A percentile compares a stretch with the other conserved stretches of the same genome.
These are phyloP conservation scores for Staphylotrichum tortipilum DNA, from an alignment of 495 filamentous ascomycete genomes.

Conservation along the genomic window DNA sequence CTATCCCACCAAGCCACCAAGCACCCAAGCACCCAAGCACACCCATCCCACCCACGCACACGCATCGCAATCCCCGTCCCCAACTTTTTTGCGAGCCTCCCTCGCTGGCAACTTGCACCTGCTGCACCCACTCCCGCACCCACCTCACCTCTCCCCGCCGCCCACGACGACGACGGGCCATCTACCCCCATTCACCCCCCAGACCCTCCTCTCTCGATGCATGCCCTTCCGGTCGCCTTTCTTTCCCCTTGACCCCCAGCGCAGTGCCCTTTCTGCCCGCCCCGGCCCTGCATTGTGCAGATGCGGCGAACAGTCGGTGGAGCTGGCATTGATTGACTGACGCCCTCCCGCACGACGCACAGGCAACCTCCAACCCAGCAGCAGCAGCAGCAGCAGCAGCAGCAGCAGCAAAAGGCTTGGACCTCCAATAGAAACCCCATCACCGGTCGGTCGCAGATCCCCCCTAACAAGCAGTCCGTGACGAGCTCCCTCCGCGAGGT, in stretches of 20 bases:
- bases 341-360: no score
- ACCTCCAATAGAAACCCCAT: slow-evolving; percentile 31
- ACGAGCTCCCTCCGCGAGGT: slow-evolving; percentile 30
- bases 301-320: neutral
- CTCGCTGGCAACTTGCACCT: no score
- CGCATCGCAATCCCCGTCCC: no score
- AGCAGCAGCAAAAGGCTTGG: no score
- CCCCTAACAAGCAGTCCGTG: slow-evolving; percentile 22
- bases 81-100: slow-evolving; percentile 13
- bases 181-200: neutral
- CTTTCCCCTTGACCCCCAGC: neutral
- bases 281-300: slow-evolving; percentile 1
- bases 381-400: no score
- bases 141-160: slow-evolving; percentile 6
- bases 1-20: no score
- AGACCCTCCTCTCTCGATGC: slow-evolving; percentile 4
- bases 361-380: slow-evolving; percentile 34
- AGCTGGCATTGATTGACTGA: slow-evolving; percentile 9
- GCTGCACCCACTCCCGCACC: no score
- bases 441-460: slow-evolving; percentile 27
- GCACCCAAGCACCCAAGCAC: no score
- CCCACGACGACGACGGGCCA: slow-evolving; percentile 15
- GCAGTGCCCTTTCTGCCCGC: no score
- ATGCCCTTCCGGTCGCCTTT: no score
- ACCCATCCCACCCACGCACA: no score